Percentiles rank a stretch among this genome's conserved stretches.
Conservation (phyloP, 805 yeast species). For the Metschnikowia chrysomelidarum region DNA sequence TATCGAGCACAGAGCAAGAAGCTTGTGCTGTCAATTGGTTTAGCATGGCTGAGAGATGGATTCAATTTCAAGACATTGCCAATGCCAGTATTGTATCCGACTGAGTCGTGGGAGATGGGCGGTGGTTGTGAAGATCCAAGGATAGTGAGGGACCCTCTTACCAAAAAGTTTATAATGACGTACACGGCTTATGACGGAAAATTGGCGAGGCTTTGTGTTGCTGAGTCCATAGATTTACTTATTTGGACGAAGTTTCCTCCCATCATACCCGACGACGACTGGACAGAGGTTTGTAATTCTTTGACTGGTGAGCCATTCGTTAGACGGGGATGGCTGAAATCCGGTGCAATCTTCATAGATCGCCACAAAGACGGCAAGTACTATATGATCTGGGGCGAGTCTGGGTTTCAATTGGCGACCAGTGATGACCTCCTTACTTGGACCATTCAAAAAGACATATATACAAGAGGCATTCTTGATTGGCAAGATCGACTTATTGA, state of each 20-base stretch:
- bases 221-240: conserved; percentile 35
- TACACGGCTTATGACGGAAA: conserved; percentile 39
- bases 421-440: conserved; percentile 36
- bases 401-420: conserved; percentile 36
- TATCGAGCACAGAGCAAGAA: conserved; percentile 40
- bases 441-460: conserved; percentile 25
- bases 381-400: conserved; percentile 46
- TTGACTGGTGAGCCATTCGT: conserved; percentile 26
- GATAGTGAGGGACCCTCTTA: conserved; percentile 35
- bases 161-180: conserved; percentile 37
- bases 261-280: conserved; percentile 24
- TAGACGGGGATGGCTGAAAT: conserved; percentile 40
- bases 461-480: conserved; percentile 27
- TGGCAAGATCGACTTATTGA: conserved; percentile 40
- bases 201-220: conserved; percentile 40
- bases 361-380: conserved; percentile 31
- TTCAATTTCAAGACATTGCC: conserved; percentile 29
- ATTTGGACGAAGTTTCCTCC: conserved; percentile 40
- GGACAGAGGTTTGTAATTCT: conserved; percentile 34
- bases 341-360: conserved; percentile 40
- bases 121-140: conserved; percentile 47
- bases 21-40: conserved; percentile 34
- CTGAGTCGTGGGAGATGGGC: conserved; percentile 38
- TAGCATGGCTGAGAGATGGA: conserved; percentile 44
- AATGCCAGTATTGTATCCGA: conserved; percentile 33